phyloP scores from a whole-genome alignment of 2,329 filamentous ascomycete species.

The Trichoderma sp. region DNA sequence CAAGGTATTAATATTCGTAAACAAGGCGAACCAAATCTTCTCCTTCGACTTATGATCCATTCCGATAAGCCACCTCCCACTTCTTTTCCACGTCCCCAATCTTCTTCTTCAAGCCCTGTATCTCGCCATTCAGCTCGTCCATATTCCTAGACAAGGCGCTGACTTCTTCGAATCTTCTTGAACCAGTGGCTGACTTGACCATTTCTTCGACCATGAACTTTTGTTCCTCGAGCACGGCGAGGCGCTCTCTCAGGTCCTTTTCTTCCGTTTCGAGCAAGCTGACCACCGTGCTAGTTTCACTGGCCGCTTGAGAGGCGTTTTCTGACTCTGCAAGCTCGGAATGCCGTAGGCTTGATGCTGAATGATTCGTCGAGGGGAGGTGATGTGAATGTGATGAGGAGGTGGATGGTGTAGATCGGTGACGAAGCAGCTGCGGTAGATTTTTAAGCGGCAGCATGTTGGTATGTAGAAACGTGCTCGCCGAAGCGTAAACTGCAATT shows the following conservation, averaged over 20 bases:
- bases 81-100: slow-evolving; percentile 67
- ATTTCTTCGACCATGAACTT: slow-evolving; percentile 86
- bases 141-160: slow-evolving; percentile 76
- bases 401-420: slow-evolving; percentile 42
- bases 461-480: slow-evolving; percentile 80
- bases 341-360: slow-evolving; percentile 49
- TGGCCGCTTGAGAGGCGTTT: slow-evolving; percentile 49
- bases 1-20: background rate
- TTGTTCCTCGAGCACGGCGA: slow-evolving; percentile 89
- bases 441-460: slow-evolving; percentile 89
- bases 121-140: slow-evolving; percentile 81
- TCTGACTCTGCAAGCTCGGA: slow-evolving; percentile 53
- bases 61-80: slow-evolving; percentile 58
- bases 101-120: slow-evolving; percentile 67
- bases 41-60: slow-evolving; percentile 32
- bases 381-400: slow-evolving; percentile 40
- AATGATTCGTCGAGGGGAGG: slow-evolving; percentile 43
- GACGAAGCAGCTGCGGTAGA: slow-evolving; percentile 66
- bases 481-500: slow-evolving; percentile 79
- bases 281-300: slow-evolving; percentile 58
- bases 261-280: slow-evolving; percentile 77
- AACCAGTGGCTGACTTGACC: slow-evolving; percentile 75
- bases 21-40: background rate
- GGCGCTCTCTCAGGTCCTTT: slow-evolving; percentile 74
- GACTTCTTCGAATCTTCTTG: slow-evolving; percentile 84